These are phyloP conservation scores for Mariannaea sp. DNA, from an alignment of 2,329 filamentous ascomycete species.

Conservation along the genomic window DNA sequence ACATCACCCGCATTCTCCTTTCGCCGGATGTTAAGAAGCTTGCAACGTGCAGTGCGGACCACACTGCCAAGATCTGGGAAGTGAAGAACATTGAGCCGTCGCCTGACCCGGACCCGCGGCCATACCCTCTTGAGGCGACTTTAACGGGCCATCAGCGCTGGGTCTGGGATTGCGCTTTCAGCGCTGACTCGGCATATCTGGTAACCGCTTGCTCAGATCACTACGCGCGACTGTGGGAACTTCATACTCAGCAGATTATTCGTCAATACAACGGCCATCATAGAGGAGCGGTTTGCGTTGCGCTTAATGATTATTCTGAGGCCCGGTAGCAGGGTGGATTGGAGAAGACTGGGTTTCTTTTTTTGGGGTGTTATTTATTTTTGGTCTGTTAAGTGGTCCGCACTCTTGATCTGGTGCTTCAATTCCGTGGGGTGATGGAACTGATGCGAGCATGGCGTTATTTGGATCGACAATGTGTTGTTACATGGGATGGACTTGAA, in stretches of 20 bases:
- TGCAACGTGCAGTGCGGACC: conserved; percentile 91
- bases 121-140: conserved; percentile 82
- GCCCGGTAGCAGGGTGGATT: conserved; percentile 44
- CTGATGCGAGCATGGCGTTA: conserved; percentile 19
- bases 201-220: conserved; percentile 94
- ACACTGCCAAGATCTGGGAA: conserved; percentile 95
- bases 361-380: not conserved
- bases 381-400: not conserved
- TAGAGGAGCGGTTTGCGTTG: conserved; percentile 87
- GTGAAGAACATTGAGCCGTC: conserved; percentile 70
- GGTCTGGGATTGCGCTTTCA: conserved; percentile 98
- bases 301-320: conserved; percentile 83
- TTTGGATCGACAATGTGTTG: conserved; percentile 24
- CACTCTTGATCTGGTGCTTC: not conserved
- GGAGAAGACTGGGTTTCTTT: not conserved
- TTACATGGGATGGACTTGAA: not conserved
- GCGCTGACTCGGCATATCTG: conserved; percentile 88
- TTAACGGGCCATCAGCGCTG: conserved; percentile 90
- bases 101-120: conserved; percentile 54
- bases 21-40: conserved; percentile 94
- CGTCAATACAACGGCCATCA: conserved; percentile 96
- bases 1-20: conserved; percentile 88
- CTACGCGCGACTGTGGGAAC: conserved; percentile 90
- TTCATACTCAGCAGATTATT: conserved; percentile 85
- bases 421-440: not conserved